Base-by-base conservation (phyloP, 257 asterid genomes). In the Solanum peruvianum region DNA sequence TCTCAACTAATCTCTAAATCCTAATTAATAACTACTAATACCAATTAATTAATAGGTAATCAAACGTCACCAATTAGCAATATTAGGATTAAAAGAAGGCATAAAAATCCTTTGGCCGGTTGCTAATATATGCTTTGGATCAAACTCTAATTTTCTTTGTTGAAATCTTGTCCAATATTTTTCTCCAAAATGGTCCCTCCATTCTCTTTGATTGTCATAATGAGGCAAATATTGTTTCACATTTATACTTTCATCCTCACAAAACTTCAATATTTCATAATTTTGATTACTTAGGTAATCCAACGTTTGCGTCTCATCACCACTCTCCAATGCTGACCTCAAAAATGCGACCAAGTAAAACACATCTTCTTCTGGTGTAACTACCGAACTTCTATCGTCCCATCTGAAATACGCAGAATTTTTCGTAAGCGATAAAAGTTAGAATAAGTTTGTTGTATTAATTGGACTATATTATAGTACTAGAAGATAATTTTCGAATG, bases 221-320 rank as follows among this genome's bases (percentile, higher is more conserved):
- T 95, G 95, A 52, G 98, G 98, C 31, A 95, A 97, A 88, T 95
- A 95, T 45, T 95, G 98, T 90, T 94, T 95, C 11, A 85, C 88
- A 20, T 89, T 29, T 85, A 95, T 94, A 11, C 88, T 92, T 2
- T 87, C 78, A 1, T 93, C 92, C 5, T 89, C 33, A 62, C 98
- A 95, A 27, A 95, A 95, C 66, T 89, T 86, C 31, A 94, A 67
- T 49, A 95, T 93, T 58, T 87, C 88, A 11, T 86, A 85, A 84
- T 94, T 95, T 81, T 94, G 98, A 88, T 90, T 83, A 42, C 88
- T 92, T 66, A 95, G 86, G 83, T 91, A 91, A 2, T 93, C 91
- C n/a, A 93, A 77, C 3, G 90, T 76, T 39, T 92, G 97, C 2
- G 93, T 92, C 82, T 90, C 98, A 5, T 92, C 93, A 2, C 95